Evolutionary conservation across 768 basidiomycete species (phyloP).

Genomic region (Pleurotus salmoneostramineus): DNA sequence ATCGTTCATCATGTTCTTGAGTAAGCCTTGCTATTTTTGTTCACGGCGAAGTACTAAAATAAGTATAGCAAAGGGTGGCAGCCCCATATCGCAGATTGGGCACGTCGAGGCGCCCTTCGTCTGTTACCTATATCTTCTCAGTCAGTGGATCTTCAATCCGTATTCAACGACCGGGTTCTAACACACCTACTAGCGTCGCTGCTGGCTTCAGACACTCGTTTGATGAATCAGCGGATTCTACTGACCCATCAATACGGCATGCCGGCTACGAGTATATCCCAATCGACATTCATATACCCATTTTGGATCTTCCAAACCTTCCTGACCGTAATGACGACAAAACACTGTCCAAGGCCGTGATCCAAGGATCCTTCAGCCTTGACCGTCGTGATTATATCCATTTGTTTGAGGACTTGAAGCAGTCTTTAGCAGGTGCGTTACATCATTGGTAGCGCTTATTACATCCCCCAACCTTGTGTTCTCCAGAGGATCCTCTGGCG

Average conservation of each 20-base stretch:
- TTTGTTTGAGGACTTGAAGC: constrained; percentile 28
- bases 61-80: constrained; percentile 26
- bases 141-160: constrained; percentile 18
- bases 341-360: constrained; percentile 33
- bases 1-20: constrained; percentile 33
- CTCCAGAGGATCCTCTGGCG: constrained; percentile 24
- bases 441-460: not conserved
- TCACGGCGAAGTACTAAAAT: not conserved
- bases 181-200: constrained; percentile 20
- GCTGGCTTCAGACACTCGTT: constrained; percentile 24
- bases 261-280: constrained; percentile 31
- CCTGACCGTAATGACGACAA: constrained; percentile 16
- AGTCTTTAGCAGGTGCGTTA: constrained; percentile 25
- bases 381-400: constrained; percentile 30
- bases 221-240: constrained; percentile 25
- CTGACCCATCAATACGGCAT: constrained; percentile 19
- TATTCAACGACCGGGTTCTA: not conserved
- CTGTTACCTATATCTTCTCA: constrained; percentile 34
- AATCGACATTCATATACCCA: constrained; percentile 30
- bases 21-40: not conserved
- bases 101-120: constrained; percentile 31
- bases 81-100: constrained; percentile 28
- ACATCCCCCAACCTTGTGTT: not conserved
- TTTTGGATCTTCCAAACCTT: constrained; percentile 26
- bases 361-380: constrained; percentile 32